phyloP scores from a whole-genome alignment of 257 asterid species.

The Salvia splendens region DNA sequence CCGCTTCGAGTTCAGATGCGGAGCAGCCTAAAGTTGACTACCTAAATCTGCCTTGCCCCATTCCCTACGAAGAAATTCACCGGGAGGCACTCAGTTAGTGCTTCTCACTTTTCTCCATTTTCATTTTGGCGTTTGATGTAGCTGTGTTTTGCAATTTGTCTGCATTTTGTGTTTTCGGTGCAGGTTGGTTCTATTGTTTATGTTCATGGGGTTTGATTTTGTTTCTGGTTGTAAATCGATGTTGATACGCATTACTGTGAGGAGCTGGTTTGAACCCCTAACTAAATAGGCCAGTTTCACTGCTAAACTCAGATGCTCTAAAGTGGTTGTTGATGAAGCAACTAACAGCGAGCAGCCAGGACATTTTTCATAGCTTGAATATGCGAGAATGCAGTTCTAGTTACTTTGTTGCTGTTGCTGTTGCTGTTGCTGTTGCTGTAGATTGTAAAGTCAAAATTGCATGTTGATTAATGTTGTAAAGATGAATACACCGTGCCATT shows the following conservation, averaged over 20 bases:
- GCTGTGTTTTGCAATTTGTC: not conserved
- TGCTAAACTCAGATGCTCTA: constrained; percentile 13
- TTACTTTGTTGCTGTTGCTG: not conserved
- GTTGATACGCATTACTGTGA: not conserved
- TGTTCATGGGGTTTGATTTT: not conserved
- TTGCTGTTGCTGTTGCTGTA: constrained; percentile 2
- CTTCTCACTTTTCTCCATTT: not conserved
- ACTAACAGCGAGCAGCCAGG: not conserved
- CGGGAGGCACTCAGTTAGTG: constrained; percentile 83
- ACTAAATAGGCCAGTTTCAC: not conserved
- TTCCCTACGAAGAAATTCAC: constrained; percentile 84
- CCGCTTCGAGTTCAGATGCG: constrained; percentile 29
- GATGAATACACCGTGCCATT: constrained; percentile 10
- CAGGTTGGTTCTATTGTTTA: not conserved
- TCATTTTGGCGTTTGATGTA: not conserved
- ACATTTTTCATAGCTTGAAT: not conserved
- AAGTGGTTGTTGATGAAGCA: not conserved
- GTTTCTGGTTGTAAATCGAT: not conserved
- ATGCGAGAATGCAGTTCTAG: not conserved
- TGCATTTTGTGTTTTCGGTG: not conserved
- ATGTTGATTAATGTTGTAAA: not conserved
- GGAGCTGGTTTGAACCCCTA: constrained; percentile 30
- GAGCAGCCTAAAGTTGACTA: constrained; percentile 65
- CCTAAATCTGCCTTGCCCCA: constrained; percentile 75
- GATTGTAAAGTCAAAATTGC: not conserved